Base-by-base conservation (phyloP, 192 early-diverging fungal genomes). In the Thoreauomyces humboldtii region DNA sequence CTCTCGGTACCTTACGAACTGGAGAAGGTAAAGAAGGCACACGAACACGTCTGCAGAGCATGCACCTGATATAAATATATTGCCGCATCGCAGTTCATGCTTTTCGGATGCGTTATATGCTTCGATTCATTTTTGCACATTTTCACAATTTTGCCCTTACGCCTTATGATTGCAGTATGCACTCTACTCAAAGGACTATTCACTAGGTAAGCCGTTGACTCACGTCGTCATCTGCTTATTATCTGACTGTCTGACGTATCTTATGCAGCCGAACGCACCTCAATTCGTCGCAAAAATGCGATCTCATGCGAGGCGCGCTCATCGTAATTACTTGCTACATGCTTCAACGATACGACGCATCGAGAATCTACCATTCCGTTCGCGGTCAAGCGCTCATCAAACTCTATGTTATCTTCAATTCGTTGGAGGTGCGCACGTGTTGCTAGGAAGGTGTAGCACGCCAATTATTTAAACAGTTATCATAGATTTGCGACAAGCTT, bases 351-450 rank as follows among this genome's bases (percentile, higher is more conserved):
- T 83, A 97, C 27, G 95, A 99, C 69, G 86, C 93, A 0, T 90
- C 92, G 17, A 77, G 86, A 65, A 77, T 96, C 56, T 99, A 99
- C 80, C 95, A 98, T 75, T 85, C 87, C 37, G 91, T 99, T 31
- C 88, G 97, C 24, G 97, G 94, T 7, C 97, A 99, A 73, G 86
- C 91, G 50, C 87, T 89, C 17, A 89, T 99, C 67, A 99, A 99
- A 74, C 83, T 99, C 32, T 98, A 98, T 53, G 92, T 98, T 46
- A 96, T 99, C 34, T 98, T 94, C 66, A 97, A 95, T 67, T 84
- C 89, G 29, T 79, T 99, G 44, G 97, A 99, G 72, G 89, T 94
- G 34, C 31, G 65, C 7, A 2, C 43, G 7, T 2, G n/a, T 31
- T 42, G 27, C n/a, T n/a, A n/a, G n/a, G n/a, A n/a, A n/a, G n/a